A percentile compares a stretch with the other conserved stretches of the same genome.
phyloP scores from a whole-genome alignment of 768 basidiomycete genomes.

The Kwoniella bestiolae region DNA sequence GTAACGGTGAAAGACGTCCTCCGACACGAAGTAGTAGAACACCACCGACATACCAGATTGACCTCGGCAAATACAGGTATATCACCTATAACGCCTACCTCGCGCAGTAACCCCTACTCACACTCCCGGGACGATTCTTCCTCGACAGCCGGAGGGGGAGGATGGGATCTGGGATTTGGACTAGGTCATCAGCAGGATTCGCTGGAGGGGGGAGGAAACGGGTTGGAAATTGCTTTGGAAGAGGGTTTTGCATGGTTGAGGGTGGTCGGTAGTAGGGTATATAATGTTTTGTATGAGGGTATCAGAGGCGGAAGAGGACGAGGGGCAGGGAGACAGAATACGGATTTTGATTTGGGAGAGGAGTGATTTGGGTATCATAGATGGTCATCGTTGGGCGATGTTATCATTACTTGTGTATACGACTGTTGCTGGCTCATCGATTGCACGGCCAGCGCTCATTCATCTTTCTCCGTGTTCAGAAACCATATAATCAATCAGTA shows the following conservation, averaged over 20 bases:
- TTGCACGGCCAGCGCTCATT: too few relatives aligned
- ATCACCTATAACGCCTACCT: neutral
- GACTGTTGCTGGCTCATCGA: too few relatives aligned
- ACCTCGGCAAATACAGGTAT: constrained; percentile 12
- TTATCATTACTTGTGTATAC: too few relatives aligned
- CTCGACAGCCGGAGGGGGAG: constrained; percentile 23
- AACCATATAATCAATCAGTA: too few relatives aligned
- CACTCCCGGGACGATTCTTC: constrained; percentile 17
- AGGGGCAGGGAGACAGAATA: neutral
- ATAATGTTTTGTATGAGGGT: constrained; percentile 10
- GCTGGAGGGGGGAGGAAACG: constrained; percentile 25
- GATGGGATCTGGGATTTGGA: constrained; percentile 32
- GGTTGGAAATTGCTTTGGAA: constrained; percentile 45
- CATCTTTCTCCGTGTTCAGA: too few relatives aligned
- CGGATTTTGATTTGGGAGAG: constrained; percentile 2
- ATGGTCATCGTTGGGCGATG: too few relatives aligned
- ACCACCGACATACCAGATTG: constrained; percentile 39
- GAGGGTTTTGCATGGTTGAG: constrained; percentile 42
- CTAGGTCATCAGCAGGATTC: constrained; percentile 15
- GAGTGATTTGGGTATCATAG: neutral
- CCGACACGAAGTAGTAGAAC: constrained; percentile 69
- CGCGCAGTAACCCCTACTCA: constrained; percentile 9
- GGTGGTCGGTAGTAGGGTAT: constrained; percentile 7
- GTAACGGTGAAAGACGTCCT: constrained; percentile 96
- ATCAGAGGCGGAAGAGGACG: neutral